Evolutionary conservation across 495 filamentous ascomycete genomes (phyloP).

Genomic region (Rostrohypoxylon terebratum): DNA sequence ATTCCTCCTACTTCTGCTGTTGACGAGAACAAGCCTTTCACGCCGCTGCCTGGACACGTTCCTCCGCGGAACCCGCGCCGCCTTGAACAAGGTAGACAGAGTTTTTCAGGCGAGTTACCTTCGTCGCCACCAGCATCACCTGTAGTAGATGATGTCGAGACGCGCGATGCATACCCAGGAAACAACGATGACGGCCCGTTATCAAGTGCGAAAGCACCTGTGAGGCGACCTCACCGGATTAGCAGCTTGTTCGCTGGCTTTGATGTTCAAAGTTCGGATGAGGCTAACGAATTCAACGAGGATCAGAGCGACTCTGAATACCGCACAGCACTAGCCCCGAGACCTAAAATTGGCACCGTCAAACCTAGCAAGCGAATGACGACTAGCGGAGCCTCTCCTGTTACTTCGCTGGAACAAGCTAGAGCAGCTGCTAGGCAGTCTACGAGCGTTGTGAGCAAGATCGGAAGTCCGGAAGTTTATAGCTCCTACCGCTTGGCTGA

Average conservation of each 20-base stretch:
- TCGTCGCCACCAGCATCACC: slow-evolving; percentile 58
- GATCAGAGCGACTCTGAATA: slow-evolving; percentile 75
- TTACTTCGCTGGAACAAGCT: slow-evolving; percentile 52
- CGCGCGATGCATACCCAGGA: slow-evolving; percentile 77
- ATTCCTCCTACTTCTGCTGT: slow-evolving; percentile 37
- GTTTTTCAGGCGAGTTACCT: slow-evolving; percentile 58
- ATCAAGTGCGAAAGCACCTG: slow-evolving; percentile 67
- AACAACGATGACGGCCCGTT: slow-evolving; percentile 87
- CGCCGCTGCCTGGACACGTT: slow-evolving; percentile 61
- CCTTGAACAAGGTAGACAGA: slow-evolving; percentile 56
- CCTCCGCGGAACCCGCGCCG: slow-evolving; percentile 66
- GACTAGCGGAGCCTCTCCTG: slow-evolving; percentile 31
- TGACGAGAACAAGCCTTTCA: slow-evolving; percentile 58
- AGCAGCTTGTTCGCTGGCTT: slow-evolving; percentile 91
- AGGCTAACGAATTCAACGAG: slow-evolving; percentile 68
- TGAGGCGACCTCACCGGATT: slow-evolving; percentile 77
- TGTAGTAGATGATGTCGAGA: slow-evolving; percentile 52
- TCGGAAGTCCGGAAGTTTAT: slow-evolving; percentile 46
- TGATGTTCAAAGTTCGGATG: slow-evolving; percentile 68
- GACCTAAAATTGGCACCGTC: slow-evolving; percentile 51
- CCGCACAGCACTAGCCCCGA: slow-evolving; percentile 71
- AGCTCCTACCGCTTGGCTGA: slow-evolving; percentile 50
- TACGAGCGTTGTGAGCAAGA: slow-evolving; percentile 42
- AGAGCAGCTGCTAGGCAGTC: slow-evolving; percentile 40
- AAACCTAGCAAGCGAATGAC: slow-evolving; percentile 53